Percentiles rank a stretch among this genome's conserved stretches.
These are phyloP conservation scores for Saccharomycopsis phalli DNA, from an alignment of 1,139 yeast genomes.

Conservation along the genomic window DNA sequence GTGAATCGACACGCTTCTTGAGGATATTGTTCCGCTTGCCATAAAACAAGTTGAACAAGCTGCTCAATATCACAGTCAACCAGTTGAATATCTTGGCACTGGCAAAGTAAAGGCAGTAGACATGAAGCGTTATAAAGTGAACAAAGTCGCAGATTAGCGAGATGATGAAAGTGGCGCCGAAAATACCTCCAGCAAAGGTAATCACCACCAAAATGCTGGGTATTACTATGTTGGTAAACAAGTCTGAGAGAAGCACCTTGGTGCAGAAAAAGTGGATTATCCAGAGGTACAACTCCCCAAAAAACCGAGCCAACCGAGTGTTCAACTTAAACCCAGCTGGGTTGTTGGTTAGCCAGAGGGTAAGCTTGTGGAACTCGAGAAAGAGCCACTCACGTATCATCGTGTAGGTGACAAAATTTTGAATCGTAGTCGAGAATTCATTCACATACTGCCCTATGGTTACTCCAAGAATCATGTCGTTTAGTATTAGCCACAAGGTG, in stretches of 20 bases:
- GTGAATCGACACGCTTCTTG: constrained; percentile 80
- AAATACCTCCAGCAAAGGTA: constrained; percentile 36
- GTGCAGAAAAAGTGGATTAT: constrained; percentile 57
- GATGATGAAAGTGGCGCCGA: constrained; percentile 63
- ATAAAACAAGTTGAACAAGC: constrained; percentile 76
- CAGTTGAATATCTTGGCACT: constrained; percentile 72
- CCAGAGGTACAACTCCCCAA: constrained; percentile 85
- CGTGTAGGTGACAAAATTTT: constrained; percentile 29
- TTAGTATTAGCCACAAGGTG: constrained; percentile 76
- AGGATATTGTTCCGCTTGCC: constrained; percentile 84
- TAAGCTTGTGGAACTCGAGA: constrained; percentile 37
- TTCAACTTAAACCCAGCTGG: constrained; percentile 95
- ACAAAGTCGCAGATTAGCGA: constrained; percentile 60
- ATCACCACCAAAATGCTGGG: constrained; percentile 22
- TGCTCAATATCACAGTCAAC: constrained; percentile 59
- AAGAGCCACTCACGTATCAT: constrained; percentile 32
- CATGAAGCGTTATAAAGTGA: constrained; percentile 58
- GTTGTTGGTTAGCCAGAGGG: constrained; percentile 73
- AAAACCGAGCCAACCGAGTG: constrained; percentile 72
- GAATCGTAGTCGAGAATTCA: constrained; percentile 35
- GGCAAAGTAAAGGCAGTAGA: constrained; percentile 68
- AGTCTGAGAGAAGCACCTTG: constrained; percentile 10
- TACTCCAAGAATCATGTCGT: constrained; percentile 72
- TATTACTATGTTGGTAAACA: constrained; percentile 23
- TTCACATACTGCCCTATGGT: constrained; percentile 45